Percentiles rank a stretch among this genome's conserved stretches.
Conservation (phyloP, 148 eudicot species). For the Rhododendron ferrugineum region DNA sequence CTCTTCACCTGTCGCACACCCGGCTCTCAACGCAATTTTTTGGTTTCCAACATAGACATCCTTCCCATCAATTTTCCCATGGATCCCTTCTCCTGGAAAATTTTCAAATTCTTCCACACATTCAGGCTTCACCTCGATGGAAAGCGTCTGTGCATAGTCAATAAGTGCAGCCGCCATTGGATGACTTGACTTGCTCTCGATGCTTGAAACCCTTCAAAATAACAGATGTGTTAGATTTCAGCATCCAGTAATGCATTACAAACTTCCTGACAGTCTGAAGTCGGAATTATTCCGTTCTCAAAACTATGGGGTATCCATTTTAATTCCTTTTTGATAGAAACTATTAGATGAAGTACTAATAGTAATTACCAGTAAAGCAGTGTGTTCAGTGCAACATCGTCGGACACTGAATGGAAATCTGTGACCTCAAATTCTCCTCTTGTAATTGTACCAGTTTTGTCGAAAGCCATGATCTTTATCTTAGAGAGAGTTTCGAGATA, state of each 20-base stretch:
- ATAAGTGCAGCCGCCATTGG: conserved; percentile 82
- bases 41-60: conserved; percentile 62
- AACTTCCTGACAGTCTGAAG: not conserved
- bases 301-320: not conserved
- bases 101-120: conserved; percentile 67
- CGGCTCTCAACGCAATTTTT: conserved; percentile 63
- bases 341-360: not conserved
- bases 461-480: conserved; percentile 68
- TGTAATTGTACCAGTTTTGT: conserved; percentile 91
- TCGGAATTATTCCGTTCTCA: not conserved
- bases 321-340: not conserved
- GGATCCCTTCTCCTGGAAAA: conserved; percentile 94
- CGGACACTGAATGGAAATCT: conserved; percentile 37
- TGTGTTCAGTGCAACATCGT: conserved; percentile 34
- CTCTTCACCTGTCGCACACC: conserved; percentile 46
- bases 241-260: not conserved
- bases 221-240: not conserved
- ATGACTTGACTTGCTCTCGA: conserved; percentile 93
- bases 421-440: conserved; percentile 69
- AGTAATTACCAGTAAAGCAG: conserved; percentile 51
- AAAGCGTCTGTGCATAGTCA: conserved; percentile 45
- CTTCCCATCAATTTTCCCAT: conserved; percentile 64
- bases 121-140: conserved; percentile 60
- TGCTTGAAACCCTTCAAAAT: conserved; percentile 70
- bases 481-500: conserved; percentile 71